Evolutionary conservation across 768 basidiomycete species (phyloP), one percentile per base, ranked within the genome.

Genomic region (Tephrocybe rancida): DNA sequence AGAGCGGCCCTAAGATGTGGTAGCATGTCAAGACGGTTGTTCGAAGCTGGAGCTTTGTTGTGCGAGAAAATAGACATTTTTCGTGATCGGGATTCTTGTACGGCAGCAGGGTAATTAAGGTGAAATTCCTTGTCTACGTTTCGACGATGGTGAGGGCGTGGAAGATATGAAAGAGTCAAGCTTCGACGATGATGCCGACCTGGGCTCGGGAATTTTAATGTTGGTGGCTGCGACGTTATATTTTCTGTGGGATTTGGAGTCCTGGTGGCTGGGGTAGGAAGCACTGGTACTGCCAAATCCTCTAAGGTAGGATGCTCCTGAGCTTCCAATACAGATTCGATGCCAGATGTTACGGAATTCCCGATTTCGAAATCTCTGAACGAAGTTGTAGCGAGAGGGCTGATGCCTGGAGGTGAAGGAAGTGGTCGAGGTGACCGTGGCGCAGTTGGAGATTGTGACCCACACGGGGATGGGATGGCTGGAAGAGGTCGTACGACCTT

Each of bases 401-500:
- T 42, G 22, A 7, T 49, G 21, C 49, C 43, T 42, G 60, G 60
- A 25, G 52, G 55, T 13, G 55, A 52, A 45, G 62, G 64, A 21
- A 62, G 57, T 11, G 55, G 60, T 11, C 58, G 53, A 50, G 35
- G 48, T 3, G 48, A 47, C 29, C 34, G 47, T 38, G 43, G 44
- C 19, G 44, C 21, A 22, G 44, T 26, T 22, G 29, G 27, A 34
- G 56, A 50, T 18, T 16, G 41, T 30, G 44, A 16, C n/a, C 11
- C 14, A 16, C 35, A 25, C 16, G 55, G 35, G 4, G 59, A 44
- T 21, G 60, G 62, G 29, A 62, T 53, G 19, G 57, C 39, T 35
- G 57, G 62, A 29, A 62, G 54, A 25, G 62, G 61, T 50, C 62
- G 50, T 37, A 56, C 14, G 30, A 48, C 45, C 44, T 42, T 48